Evolutionary conservation across 2,329 filamentous ascomycete species (phyloP), one percentile per base, ranked within the genome.

Genomic region (Daldinia eschscholtzii): DNA sequence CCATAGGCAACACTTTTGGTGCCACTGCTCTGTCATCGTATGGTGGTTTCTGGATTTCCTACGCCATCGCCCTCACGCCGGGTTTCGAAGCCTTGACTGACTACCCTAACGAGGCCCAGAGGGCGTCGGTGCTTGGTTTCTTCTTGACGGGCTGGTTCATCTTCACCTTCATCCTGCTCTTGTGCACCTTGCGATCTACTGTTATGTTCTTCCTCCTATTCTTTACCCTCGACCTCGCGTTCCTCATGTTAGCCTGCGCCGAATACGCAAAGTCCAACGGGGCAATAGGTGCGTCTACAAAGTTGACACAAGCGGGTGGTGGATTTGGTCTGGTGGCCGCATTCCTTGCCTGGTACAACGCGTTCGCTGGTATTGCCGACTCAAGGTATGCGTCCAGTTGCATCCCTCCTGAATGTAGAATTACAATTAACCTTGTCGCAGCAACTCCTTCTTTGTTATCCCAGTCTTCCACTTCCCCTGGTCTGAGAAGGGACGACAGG

Each of bases 391-490:
- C 81, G 23, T 18, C 39, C 2, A n/a, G 12, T 15, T 3, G 15
- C 64, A 52, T 13, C 28, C 7, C 30, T 5, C 15, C 4, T 35
- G 9, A 15, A 26, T 28, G 20, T 39, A 26, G 1, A 33, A 57
- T 44, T 53, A 52, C 67, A n/a, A 67, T 80, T 84, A 78, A 85
- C 77, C 56, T 53, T 7, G n/a, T 62, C 50, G 42, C 58, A 96
- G 93, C 85, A 91, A 91, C 82, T 90, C 88, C 30, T 97, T 97
- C 89, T 96, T 97, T 86, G 86, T 96, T 80, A 89, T 97, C 70
- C 95, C 94, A 58, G 94, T 98, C 71, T 91, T 92, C 76, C 94
- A 97, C 86, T 97, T 98, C 86, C 95, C 94, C 61, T 98, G 95
- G 95, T 95, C 92, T 41, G 91, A 92, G 76, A 92, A 91, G 82